Evolutionary conservation across 345 rosid species (phyloP).

Genomic region (Lenwebbia sp.): DNA sequence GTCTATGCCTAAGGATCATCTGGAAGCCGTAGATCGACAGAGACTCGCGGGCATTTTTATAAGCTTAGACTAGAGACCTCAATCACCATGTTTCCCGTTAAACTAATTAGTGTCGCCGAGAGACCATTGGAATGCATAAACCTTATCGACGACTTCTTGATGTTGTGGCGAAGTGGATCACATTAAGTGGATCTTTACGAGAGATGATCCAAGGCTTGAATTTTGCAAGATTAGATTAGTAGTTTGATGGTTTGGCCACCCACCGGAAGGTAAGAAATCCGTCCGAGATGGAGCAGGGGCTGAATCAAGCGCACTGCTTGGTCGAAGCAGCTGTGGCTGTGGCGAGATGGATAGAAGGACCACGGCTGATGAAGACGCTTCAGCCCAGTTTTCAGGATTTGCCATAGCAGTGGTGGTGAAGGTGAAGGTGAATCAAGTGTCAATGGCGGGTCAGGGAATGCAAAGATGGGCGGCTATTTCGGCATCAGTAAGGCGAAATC

Average conservation of each 20-base stretch:
- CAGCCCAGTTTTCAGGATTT: neutral
- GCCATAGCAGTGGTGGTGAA: neutral
- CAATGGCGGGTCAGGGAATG: neutral
- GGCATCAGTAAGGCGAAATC: neutral
- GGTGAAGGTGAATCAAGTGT: neutral
- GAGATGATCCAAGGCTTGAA: neutral
- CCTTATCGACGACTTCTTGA: neutral
- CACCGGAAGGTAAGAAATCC: neutral
- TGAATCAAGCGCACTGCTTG: neutral
- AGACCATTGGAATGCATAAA: neutral
- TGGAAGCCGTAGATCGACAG: no score
- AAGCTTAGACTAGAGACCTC: neutral
- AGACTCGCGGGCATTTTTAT: no score
- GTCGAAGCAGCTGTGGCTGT: neutral
- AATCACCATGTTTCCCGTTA: neutral
- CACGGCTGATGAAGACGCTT: neutral
- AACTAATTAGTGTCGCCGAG: neutral
- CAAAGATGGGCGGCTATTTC: neutral
- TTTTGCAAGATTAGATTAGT: neutral
- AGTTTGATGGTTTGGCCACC: neutral
- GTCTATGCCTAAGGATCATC: no score
- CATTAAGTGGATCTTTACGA: neutral
- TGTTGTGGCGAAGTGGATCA: neutral
- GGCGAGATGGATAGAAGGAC: neutral
- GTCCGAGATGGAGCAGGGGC: neutral